Conservation (phyloP, 1,284 basidiomycete genomes). For the Papiliotrema nemorosa region DNA sequence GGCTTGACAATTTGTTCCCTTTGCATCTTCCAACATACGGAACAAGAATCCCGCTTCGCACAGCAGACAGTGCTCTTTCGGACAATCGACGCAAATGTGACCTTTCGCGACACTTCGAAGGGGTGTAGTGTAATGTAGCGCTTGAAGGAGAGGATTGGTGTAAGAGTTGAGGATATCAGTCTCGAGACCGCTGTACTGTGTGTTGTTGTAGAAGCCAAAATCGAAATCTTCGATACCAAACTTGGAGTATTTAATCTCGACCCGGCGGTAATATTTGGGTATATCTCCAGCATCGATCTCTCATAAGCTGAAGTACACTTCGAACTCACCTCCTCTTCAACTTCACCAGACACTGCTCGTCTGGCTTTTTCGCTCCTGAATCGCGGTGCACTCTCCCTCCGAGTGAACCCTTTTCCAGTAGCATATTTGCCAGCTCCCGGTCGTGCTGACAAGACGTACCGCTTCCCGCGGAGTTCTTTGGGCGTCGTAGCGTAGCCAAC, state of each 20-base stretch:
- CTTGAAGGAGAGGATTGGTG: conserved; percentile 88
- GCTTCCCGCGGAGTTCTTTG: conserved; percentile 72
- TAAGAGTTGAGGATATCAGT: conserved; percentile 98
- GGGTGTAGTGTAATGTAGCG: conserved; percentile 77
- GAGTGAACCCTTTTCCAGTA: conserved; percentile 14
- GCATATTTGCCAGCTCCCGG: conserved; percentile 40
- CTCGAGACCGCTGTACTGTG: conserved; percentile 85
- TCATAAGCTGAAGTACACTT: conserved; percentile 5
- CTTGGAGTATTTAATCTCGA: conserved; percentile 97
- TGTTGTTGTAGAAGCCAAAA: conserved; percentile 95
- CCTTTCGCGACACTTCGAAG: conserved; percentile 80
- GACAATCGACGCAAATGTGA: conserved; percentile 83
- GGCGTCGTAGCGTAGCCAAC: conserved; percentile 82
- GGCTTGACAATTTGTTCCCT: conserved; percentile 90
- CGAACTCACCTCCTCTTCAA: conserved; percentile 22
- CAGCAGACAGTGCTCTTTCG: conserved; percentile 83
- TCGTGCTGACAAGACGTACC: conserved; percentile 62
- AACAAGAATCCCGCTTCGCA: conserved; percentile 95
- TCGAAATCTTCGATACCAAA: conserved; percentile 99
- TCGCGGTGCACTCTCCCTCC: conserved; percentile 54
- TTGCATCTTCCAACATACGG: conserved; percentile 92
- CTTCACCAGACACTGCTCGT: conserved; percentile 30
- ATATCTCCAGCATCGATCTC: conserved; percentile 53
- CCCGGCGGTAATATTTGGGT: conserved; percentile 80
- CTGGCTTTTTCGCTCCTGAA: conserved; percentile 79